Base-by-base conservation (phyloP, 73 alveolate genomes). In the Paramecium pentaurelia region DNA sequence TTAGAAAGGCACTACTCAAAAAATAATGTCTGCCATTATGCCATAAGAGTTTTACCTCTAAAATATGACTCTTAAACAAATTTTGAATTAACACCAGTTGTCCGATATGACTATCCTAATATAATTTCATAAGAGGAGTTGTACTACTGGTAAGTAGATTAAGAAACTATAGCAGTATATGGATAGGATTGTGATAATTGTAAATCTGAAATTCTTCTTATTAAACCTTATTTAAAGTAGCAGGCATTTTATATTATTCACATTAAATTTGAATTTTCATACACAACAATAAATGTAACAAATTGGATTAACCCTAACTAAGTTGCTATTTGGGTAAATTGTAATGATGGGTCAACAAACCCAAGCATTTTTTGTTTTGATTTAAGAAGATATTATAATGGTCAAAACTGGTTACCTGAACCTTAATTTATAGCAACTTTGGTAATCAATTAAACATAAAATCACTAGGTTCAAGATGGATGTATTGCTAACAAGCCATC, bases 301-400 rank as follows among this genome's bases (percentile, higher is more conserved):
- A 80, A 80, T 18, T 80, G 91, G 91, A 45, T 80, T 14, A 0
- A 27, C 16, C 77, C 71, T 20, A 77, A 80, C 25, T 1, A 80
- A 27, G 36, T 80, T 6, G 91, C 91, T 3, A 80, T 80, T 4
- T 80, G 91, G 91, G 22, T 10, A 47, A 80, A 80, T 45, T 38
- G 58, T 80, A 80, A 80, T 80, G 91, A 80, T 80, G 91, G 51
- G 4, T 0, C 49, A 16, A 27, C 91, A 25, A 47, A 14, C 3
- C 91, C 91, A 6, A 45, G 30, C 14, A 80, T 80, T 4, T 80
- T 25, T 22, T 1, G 37, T 3, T 11, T 80, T 42, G 91, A 80
- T 80, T 22, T 45, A n/a, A 80, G 91, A 80, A 18, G 10, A 0
- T 80, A 42, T 80, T 80, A 42, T 80, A 45, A 80, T 42, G 91